Percentiles rank a stretch among this genome's conserved stretches.
phyloP scores from a whole-genome alignment of 306 rosid species.

The Sicyos baderoa region DNA sequence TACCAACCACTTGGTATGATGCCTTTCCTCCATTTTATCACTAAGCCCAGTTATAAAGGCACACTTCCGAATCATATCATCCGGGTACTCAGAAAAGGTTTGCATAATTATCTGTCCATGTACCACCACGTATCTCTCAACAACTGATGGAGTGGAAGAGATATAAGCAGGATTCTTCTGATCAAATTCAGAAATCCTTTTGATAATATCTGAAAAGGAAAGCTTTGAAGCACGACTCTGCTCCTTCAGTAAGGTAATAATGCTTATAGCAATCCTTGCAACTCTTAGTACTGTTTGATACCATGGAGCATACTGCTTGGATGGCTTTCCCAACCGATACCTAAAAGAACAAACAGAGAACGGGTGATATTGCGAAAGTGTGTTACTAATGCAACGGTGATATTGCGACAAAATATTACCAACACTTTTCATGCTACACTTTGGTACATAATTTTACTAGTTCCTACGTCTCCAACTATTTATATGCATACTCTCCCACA shows the following conservation, averaged over 20 bases:
- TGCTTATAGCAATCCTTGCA: conserved; percentile 64
- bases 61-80: conserved; percentile 50
- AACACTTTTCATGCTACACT: neutral
- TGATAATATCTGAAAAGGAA: conserved; percentile 67
- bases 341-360: conserved; percentile 32
- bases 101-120: conserved; percentile 92
- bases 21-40: conserved; percentile 79
- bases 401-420: neutral
- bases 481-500: neutral
- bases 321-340: conserved; percentile 92
- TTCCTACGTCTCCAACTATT: neutral
- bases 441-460: neutral
- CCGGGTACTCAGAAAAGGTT: conserved; percentile 80
- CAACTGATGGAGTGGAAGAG: conserved; percentile 54
- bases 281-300: conserved; percentile 70
- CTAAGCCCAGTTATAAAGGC: conserved; percentile 68
- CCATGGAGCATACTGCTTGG: conserved; percentile 90
- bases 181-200: conserved; percentile 45
- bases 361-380: neutral
- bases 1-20: conserved; percentile 88
- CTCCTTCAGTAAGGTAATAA: conserved; percentile 68
- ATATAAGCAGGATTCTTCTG: conserved; percentile 43
- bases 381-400: neutral
- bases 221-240: conserved; percentile 80
- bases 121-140: conserved; percentile 79